Conservation (phyloP, 2,329 filamentous ascomycete species). For the Cladophialophora bantiana region DNA sequence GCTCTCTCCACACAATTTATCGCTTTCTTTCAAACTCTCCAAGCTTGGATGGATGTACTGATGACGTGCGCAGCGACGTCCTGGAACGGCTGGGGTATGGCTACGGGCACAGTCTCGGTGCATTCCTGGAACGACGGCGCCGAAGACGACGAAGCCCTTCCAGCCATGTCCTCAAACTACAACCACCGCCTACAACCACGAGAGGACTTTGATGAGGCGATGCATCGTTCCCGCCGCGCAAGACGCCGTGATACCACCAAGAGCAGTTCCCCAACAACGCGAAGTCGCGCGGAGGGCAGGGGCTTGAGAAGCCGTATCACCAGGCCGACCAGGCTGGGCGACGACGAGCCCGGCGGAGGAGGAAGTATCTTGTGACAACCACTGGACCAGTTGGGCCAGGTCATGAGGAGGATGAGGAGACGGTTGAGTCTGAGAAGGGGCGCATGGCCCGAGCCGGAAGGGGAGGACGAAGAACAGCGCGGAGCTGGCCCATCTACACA, state of each 20-base stretch:
- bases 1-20: neutral
- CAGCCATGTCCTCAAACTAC: conserved; percentile 65
- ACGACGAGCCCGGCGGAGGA: conserved; percentile 37
- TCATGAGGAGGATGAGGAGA: conserved; percentile 24
- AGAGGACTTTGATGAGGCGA: conserved; percentile 51
- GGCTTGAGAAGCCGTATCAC: conserved; percentile 40
- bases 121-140: conserved; percentile 77
- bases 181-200: conserved; percentile 64
- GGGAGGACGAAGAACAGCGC: neutral
- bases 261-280: conserved; percentile 11
- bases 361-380: conserved; percentile 37
- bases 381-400: conserved; percentile 19
- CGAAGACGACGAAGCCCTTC: conserved; percentile 68
- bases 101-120: conserved; percentile 75
- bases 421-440: conserved; percentile 25
- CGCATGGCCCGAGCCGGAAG: conserved; percentile 27
- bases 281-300: conserved; percentile 40
- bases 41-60: neutral
- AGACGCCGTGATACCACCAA: neutral
- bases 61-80: conserved; percentile 67
- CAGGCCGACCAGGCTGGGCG: conserved; percentile 38
- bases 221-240: conserved; percentile 32
- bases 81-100: conserved; percentile 79
- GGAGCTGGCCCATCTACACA: conserved; percentile 1
- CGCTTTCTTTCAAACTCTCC: neutral